Conservation (phyloP, 371 early-diverging fungal genomes). For the Choanephora cucurbitarum region DNA sequence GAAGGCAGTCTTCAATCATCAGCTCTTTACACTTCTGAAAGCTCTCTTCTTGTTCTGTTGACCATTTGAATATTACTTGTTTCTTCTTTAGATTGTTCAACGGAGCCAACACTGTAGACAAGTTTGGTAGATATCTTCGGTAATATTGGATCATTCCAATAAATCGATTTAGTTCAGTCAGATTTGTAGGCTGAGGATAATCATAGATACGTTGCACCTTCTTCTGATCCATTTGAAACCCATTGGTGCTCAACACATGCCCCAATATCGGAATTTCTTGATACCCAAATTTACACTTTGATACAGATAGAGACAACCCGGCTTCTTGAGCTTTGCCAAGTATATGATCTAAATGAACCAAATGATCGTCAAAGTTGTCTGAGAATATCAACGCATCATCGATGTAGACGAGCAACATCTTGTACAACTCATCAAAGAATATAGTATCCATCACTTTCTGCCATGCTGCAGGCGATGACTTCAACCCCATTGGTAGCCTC, state of each 20-base stretch:
- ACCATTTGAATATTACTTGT: neutral
- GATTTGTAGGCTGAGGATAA: neutral
- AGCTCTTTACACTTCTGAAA: neutral
- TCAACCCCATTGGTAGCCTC: neutral
- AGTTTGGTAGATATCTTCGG: neutral
- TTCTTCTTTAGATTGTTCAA: neutral
- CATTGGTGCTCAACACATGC: neutral
- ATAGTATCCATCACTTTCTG: neutral
- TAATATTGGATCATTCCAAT: neutral
- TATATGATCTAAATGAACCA: neutral
- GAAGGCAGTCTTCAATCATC: neutral
- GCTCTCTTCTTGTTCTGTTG: neutral
- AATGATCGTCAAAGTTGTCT: neutral
- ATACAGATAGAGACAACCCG: neutral
- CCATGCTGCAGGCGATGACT: neutral
- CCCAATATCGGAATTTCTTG: slow-evolving; percentile 1
- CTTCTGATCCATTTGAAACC: neutral
- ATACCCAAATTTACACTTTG: slow-evolving; percentile 4
- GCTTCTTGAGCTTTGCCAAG: neutral
- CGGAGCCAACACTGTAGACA: neutral
- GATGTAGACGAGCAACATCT: neutral
- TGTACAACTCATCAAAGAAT: neutral
- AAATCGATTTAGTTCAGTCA: neutral
- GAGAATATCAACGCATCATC: slow-evolving; percentile 1
- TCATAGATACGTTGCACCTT: neutral